Conservation (phyloP, 176 grass and related monocot genomes). For the Calamus simplicifolius region DNA sequence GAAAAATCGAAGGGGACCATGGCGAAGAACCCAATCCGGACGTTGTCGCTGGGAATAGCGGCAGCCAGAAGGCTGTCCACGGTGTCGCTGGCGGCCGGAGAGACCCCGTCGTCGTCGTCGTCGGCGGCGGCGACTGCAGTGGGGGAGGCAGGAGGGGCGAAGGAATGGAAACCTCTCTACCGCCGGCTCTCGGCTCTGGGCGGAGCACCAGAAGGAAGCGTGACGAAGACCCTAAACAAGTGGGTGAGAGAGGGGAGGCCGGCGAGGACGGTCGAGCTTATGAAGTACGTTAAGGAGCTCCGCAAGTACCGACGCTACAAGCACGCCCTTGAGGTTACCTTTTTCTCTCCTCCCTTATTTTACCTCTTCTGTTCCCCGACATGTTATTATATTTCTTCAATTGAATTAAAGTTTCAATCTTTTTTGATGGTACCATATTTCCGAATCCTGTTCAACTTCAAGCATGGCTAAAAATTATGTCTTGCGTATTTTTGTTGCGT, state of each 20-base stretch:
- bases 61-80: not conserved
- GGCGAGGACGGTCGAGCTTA: slow-evolving; percentile 20
- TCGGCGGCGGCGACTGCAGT: not conserved
- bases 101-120: too few species aligned
- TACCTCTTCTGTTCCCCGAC: too few species aligned
- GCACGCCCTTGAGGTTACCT: slow-evolving; percentile 61
- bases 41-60: not conserved
- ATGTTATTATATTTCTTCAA: too few species aligned
- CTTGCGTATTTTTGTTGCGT: too few species aligned
- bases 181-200: slow-evolving; percentile 52
- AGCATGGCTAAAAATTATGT: too few species aligned
- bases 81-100: not conserved
- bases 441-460: too few species aligned
- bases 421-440: too few species aligned
- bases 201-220: slow-evolving; percentile 32
- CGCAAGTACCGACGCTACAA: slow-evolving; percentile 51
- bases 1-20: not conserved
- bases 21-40: not conserved
- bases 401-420: too few species aligned
- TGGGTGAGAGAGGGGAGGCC: slow-evolving; percentile 43
- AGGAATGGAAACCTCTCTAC: slow-evolving; percentile 23
- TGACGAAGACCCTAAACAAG: slow-evolving; percentile 42
- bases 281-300: slow-evolving; percentile 49
- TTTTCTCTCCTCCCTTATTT: too few species aligned
- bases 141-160: not conserved